Conservation (phyloP, 768 basidiomycete species). For the Collybia sp. region DNA sequence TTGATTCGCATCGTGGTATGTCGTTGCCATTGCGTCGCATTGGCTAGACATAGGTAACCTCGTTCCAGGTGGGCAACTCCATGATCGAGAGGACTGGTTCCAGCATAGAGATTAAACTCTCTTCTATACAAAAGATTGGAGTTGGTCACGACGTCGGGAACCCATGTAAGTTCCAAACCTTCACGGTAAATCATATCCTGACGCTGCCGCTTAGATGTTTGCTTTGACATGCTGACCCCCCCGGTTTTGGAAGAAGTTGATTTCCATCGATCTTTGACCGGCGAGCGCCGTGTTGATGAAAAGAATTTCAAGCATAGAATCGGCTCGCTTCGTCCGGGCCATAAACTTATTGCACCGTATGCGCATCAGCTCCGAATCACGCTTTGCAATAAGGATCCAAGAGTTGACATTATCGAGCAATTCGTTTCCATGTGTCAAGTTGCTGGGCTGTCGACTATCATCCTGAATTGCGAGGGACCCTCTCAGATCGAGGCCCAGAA, state of each 20-base stretch:
- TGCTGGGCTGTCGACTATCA: conserved; percentile 35
- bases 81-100: conserved; percentile 44
- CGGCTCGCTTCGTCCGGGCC: conserved; percentile 52
- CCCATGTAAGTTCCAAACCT: conserved; percentile 45
- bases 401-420: conserved; percentile 37
- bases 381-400: conserved; percentile 39
- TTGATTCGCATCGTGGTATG: conserved; percentile 56
- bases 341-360: conserved; percentile 59
- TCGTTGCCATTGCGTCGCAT: neutral
- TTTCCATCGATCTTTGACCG: conserved; percentile 48
- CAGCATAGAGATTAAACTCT: conserved; percentile 50
- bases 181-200: conserved; percentile 4
- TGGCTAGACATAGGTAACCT: conserved; percentile 1
- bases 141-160: conserved; percentile 54
- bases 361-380: conserved; percentile 67
- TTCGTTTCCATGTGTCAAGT: conserved; percentile 52
- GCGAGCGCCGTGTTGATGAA: conserved; percentile 30
- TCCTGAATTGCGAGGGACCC: conserved; percentile 24
- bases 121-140: conserved; percentile 55
- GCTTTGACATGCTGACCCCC: conserved; percentile 64
- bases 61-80: conserved; percentile 53
- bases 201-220: conserved; percentile 40
- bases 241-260: conserved; percentile 58
- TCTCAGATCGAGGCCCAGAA: conserved; percentile 44
- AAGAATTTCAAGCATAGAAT: conserved; percentile 54